These are phyloP conservation scores for Saitozyma podzolica DNA, from an alignment of 768 basidiomycete species.

Conservation along the genomic window DNA sequence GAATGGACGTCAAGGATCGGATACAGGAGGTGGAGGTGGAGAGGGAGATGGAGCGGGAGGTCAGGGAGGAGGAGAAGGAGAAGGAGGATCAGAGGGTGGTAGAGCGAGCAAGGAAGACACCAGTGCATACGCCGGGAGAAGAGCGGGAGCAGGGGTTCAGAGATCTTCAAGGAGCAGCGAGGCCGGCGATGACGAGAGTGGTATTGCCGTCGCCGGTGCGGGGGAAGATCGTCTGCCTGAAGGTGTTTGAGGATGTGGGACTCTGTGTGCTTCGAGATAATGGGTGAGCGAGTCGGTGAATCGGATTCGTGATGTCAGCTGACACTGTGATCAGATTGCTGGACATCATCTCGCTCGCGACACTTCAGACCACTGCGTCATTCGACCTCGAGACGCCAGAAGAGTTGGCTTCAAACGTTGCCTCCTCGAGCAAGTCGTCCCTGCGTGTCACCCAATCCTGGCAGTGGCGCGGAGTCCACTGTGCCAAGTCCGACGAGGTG, in stretches of 20 bases:
- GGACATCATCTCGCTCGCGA: constrained; percentile 28
- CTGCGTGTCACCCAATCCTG: constrained; percentile 32
- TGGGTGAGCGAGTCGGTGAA: constrained; percentile 22
- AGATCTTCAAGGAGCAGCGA: neutral
- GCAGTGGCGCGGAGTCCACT: constrained; percentile 28
- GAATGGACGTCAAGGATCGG: constrained; percentile 23
- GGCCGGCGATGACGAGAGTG: constrained; percentile 14
- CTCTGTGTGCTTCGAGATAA: constrained; percentile 30
- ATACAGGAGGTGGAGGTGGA: constrained; percentile 41
- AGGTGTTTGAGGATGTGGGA: constrained; percentile 22
- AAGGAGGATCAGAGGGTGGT: constrained; percentile 28
- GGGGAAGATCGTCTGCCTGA: constrained; percentile 32
- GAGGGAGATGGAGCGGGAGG: constrained; percentile 40
- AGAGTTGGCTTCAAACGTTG: neutral
- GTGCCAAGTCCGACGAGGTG: constrained; percentile 18
- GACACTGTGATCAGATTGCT: constrained; percentile 19
- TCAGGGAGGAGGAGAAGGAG: constrained; percentile 29
- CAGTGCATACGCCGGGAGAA: constrained; percentile 10
- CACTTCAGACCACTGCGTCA: constrained; percentile 5
- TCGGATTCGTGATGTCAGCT: neutral
- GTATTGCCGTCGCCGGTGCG: constrained; percentile 17
- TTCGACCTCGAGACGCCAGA: constrained; percentile 24
- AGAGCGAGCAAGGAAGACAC: constrained; percentile 21
- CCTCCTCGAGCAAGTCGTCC: constrained; percentile 10
- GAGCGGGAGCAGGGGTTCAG: neutral